Evolutionary conservation across 2,329 filamentous ascomycete species (phyloP).

Genomic region (Ophiostoma australiae): DNA sequence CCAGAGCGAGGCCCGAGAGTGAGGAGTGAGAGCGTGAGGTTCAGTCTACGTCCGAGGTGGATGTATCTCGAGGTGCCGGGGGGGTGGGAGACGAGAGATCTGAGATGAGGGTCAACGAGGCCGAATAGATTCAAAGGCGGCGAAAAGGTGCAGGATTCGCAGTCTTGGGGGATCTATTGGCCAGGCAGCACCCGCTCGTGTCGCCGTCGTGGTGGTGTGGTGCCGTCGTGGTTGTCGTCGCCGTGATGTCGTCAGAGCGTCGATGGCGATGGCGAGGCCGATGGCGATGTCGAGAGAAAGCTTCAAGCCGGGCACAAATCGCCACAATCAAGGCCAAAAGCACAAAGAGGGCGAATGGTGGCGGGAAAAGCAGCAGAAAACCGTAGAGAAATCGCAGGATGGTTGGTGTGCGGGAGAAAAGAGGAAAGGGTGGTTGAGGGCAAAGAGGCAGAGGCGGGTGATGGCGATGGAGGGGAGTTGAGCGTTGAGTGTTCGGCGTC

Average conservation of each 20-base stretch:
- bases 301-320: background rate
- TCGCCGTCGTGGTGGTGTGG: background rate
- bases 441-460: background rate
- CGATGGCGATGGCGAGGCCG: background rate
- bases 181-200: background rate
- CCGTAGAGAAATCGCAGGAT: background rate
- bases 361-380: background rate
- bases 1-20: background rate
- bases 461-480: slow-evolving; percentile 4
- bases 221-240: background rate
- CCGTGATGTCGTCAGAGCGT: background rate
- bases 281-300: background rate
- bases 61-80: background rate
- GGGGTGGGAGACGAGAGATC: no score
- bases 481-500: background rate
- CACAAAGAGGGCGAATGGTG: background rate
- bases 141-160: slow-evolving; percentile 21
- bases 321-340: background rate
- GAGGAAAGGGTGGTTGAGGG: background rate
- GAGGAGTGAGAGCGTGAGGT: background rate
- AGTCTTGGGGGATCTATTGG: background rate
- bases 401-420: background rate
- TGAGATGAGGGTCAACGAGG: background rate
- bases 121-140: slow-evolving; percentile 4
- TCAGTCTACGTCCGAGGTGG: background rate